Evolutionary conservation across 2,329 filamentous ascomycete species (phyloP).

Genomic region (Didymella sp.): DNA sequence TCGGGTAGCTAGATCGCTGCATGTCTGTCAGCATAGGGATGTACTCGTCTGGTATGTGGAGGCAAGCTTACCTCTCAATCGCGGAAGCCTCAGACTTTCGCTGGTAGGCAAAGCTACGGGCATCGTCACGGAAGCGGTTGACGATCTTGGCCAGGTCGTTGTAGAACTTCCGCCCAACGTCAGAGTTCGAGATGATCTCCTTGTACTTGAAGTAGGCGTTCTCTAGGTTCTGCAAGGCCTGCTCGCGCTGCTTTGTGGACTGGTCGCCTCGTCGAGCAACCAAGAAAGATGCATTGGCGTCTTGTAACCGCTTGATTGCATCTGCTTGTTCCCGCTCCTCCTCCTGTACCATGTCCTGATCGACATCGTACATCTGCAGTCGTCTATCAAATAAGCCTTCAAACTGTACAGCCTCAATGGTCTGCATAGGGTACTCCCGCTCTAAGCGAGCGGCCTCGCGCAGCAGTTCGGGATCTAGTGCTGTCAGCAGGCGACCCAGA

Average conservation of each 20-base stretch:
- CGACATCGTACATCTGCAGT: constrained; percentile 80
- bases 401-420: constrained; percentile 87
- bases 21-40: constrained; percentile 17
- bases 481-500: constrained; percentile 33
- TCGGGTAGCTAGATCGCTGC: constrained; percentile 64
- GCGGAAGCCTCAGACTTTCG: constrained; percentile 80
- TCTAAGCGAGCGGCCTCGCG: constrained; percentile 85
- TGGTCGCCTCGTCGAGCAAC: constrained; percentile 72
- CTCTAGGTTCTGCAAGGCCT: constrained; percentile 85
- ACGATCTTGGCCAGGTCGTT: constrained; percentile 93
- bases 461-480: constrained; percentile 73
- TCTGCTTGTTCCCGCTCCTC: constrained; percentile 80
- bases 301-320: constrained; percentile 71
- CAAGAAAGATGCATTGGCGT: constrained; percentile 80
- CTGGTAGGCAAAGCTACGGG: constrained; percentile 78
- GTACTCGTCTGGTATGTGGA: neutral
- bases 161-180: constrained; percentile 93
- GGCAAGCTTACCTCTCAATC: constrained; percentile 70
- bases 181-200: constrained; percentile 89
- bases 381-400: constrained; percentile 88
- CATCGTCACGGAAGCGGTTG: constrained; percentile 81
- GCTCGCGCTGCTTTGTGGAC: constrained; percentile 76
- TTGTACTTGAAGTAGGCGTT: constrained; percentile 96
- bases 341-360: constrained; percentile 72
- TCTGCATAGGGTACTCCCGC: constrained; percentile 82